Conservation (phyloP, 2,329 filamentous ascomycete species). For the Fusarium sarcochroum region DNA sequence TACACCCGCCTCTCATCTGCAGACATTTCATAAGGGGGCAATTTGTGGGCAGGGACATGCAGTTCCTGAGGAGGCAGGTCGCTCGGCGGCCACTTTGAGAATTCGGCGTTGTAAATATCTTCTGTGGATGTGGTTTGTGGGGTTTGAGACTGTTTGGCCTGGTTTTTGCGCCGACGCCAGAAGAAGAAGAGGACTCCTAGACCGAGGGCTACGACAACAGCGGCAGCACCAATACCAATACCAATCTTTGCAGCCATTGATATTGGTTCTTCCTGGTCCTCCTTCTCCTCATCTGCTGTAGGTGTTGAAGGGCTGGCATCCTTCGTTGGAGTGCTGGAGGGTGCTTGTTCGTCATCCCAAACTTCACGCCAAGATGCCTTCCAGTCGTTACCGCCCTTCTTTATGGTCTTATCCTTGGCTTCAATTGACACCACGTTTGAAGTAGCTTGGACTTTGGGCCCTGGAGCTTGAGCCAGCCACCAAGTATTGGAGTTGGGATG, state of each 20-base stretch:
- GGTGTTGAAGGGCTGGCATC: not conserved
- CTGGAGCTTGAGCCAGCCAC: conserved; percentile 38
- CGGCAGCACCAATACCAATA: not conserved
- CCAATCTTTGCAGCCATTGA: not conserved
- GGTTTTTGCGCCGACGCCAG: not conserved
- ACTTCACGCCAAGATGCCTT: conserved; percentile 29
- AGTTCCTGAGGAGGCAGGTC: not conserved
- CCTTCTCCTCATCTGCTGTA: not conserved
- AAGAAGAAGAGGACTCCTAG: not conserved
- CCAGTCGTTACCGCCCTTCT: conserved; percentile 31
- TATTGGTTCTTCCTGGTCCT: not conserved
- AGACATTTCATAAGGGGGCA: not conserved
- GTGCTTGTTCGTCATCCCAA: conserved; percentile 11
- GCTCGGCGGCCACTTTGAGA: not conserved
- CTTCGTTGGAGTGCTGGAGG: conserved; percentile 1
- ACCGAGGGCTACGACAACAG: not conserved
- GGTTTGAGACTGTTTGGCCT: not conserved
- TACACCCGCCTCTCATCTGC: not conserved
- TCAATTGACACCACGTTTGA: conserved; percentile 6
- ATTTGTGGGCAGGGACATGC: not conserved
- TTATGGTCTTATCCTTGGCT: conserved; percentile 4
- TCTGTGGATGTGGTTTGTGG: not conserved
- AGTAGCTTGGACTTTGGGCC: conserved; percentile 10
- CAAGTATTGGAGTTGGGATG: conserved; percentile 33
- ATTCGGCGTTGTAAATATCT: not conserved